Conservation (phyloP, 768 basidiomycete species). For the Agaricus subrufescens region DNA sequence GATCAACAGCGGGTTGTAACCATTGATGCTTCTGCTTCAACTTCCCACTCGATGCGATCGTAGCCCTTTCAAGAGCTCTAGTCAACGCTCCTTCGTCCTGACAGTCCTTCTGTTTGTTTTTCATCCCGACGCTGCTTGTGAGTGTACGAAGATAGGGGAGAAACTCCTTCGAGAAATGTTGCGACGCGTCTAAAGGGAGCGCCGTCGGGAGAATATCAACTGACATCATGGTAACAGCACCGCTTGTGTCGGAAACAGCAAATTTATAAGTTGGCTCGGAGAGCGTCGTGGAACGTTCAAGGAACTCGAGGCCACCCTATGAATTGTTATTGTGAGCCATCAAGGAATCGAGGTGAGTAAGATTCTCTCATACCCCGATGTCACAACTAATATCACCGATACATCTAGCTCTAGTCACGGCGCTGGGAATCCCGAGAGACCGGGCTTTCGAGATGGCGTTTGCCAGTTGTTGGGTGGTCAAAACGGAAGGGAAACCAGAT, state of each 20-base stretch:
- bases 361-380: conserved; percentile 47
- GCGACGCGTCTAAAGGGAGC: conserved; percentile 77
- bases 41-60: conserved; percentile 57
- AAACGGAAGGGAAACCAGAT: conserved; percentile 69
- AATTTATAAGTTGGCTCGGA: conserved; percentile 66
- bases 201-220: conserved; percentile 90
- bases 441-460: conserved; percentile 45
- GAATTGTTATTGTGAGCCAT: background rate
- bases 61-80: conserved; percentile 61
- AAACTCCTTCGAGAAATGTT: conserved; percentile 66
- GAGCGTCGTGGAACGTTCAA: conserved; percentile 73
- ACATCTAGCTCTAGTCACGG: conserved; percentile 53
- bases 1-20: conserved; percentile 50
- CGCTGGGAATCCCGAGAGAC: conserved; percentile 28
- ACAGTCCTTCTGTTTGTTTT: background rate
- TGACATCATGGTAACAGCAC: conserved; percentile 74
- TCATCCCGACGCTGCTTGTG: conserved; percentile 26
- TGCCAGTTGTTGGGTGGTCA: conserved; percentile 61
- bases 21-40: conserved; percentile 51
- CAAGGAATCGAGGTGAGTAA: background rate
- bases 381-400: conserved; percentile 92
- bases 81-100: conserved; percentile 18
- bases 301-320: conserved; percentile 83
- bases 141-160: conserved; percentile 63
- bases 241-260: conserved; percentile 39